These are phyloP conservation scores for Fusarium albidum DNA, from an alignment of 2,329 filamentous ascomycete species.

Conservation along the genomic window DNA sequence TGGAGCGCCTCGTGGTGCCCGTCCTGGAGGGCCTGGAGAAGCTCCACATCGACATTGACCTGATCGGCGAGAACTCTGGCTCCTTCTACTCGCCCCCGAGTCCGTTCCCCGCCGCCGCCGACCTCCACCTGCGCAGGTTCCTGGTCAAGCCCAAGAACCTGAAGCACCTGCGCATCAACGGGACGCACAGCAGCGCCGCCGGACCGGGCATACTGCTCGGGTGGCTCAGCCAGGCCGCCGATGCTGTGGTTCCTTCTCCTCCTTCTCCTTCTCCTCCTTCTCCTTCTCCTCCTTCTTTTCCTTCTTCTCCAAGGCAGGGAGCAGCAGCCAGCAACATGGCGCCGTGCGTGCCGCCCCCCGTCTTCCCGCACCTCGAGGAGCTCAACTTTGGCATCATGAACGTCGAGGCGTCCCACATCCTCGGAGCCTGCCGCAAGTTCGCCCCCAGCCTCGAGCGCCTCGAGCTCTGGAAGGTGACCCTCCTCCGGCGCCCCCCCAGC, in stretches of 20 bases:
- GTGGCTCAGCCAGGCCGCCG: constrained; percentile 46
- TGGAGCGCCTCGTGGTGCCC: constrained; percentile 46
- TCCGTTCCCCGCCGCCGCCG: neutral
- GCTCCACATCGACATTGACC: constrained; percentile 47
- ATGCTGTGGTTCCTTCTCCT: neutral
- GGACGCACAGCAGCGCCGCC: constrained; percentile 2
- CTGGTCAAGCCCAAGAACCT: constrained; percentile 48
- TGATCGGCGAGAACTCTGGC: constrained; percentile 7
- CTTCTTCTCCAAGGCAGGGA: too few species aligned
- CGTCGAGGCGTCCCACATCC: constrained; percentile 41
- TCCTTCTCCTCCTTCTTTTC: too few species aligned
- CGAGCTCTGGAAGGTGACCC: constrained; percentile 54
- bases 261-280: neutral
- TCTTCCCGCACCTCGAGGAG: constrained; percentile 46
- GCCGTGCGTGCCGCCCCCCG: constrained; percentile 35
- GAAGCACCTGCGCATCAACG: constrained; percentile 62
- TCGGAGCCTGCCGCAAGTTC: constrained; percentile 52
- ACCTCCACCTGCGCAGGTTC: constrained; percentile 37
- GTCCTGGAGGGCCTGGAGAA: constrained; percentile 56
- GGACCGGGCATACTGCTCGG: constrained; percentile 44
- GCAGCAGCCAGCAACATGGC: too few species aligned
- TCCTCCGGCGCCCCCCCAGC: constrained; percentile 30
- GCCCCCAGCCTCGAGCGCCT: constrained; percentile 53
- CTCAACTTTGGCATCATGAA: constrained; percentile 55
- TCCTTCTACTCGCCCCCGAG: neutral